Base-by-base conservation (phyloP, 306 rosid genomes). In the Vigna hirtella region DNA sequence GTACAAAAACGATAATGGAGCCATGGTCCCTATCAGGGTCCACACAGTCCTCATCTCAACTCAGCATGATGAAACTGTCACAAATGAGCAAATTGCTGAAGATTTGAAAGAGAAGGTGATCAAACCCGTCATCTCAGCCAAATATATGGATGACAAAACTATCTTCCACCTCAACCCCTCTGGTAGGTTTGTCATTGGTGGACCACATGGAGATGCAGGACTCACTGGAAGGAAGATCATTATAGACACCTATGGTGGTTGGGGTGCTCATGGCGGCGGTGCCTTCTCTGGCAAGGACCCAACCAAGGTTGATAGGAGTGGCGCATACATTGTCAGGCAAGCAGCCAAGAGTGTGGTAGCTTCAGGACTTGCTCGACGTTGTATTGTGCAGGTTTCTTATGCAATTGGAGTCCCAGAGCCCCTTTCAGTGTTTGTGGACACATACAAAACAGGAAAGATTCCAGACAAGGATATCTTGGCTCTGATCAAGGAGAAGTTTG, bases 231-330 rank as follows among this genome's bases (percentile, higher is more conserved):
- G 97, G 82, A 92, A 92, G 89, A 92, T 92, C 82, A 92, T 90
- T 7, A 92, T 92, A 1, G 97, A 92, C 55, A 92, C 93, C 61
- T 92, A 90, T 34, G 97, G 97, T 1, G 95, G 97, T n/a, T 92
- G 94, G 95, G 97, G 97, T 71, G 97, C 95, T 85, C 95, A 92
- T 57, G 97, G 95, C 66, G 93, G 97, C 15, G 93, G 97, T 73
- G 95, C 93, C 68, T 92, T 92, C 89, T 92, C 93, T 0, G 95
- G 97, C 26, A 92, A 90, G 87, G 97, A 92, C 63, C 95, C 97
- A 50, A 92, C 97, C 78, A 92, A 92, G 86, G 97, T 92, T 15
- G 97, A 92, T 71, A 75, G 97, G 55, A 92, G 97, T 53, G 97
- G 93, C 16, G 95, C 95, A 34, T 90, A 90, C 69, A 87, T 90